Percentiles rank a stretch among this genome's conserved stretches.
Evolutionary conservation across 805 yeast genomes (phyloP).

Genomic region (Candida hungchunana): DNA sequence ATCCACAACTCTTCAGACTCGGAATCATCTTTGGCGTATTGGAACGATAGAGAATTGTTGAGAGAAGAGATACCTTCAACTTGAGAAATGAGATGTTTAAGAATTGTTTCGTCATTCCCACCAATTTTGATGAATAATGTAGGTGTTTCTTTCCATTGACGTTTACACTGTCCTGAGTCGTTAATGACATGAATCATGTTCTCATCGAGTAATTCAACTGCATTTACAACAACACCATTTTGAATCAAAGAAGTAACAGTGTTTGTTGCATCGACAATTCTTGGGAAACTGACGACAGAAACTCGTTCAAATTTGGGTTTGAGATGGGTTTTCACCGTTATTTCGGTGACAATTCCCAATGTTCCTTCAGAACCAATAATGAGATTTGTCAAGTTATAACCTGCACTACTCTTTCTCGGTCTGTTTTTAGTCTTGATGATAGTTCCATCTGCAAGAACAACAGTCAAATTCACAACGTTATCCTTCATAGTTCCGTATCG

Average conservation of each 20-base stretch:
- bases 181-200: conserved; percentile 64
- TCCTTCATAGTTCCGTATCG: conserved; percentile 80
- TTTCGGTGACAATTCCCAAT: conserved; percentile 70
- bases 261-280: conserved; percentile 64
- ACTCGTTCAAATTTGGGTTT: conserved; percentile 61
- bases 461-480: conserved; percentile 60
- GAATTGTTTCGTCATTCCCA: conserved; percentile 35
- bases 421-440: conserved; percentile 64
- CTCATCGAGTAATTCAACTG: conserved; percentile 69
- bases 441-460: conserved; percentile 76
- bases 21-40: conserved; percentile 52
- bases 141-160: conserved; percentile 51
- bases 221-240: conserved; percentile 60
- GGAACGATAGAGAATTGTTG: conserved; percentile 50
- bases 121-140: conserved; percentile 62
- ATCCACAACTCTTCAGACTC: conserved; percentile 65
- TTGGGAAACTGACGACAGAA: conserved; percentile 63
- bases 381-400: conserved; percentile 66
- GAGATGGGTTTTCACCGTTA: conserved; percentile 64
- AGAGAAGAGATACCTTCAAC: conserved; percentile 44
- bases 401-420: conserved; percentile 64
- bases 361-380: conserved; percentile 78
- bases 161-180: conserved; percentile 46
- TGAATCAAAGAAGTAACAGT: conserved; percentile 58
- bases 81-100: conserved; percentile 39